Evolutionary conservation across 2,329 filamentous ascomycete species (phyloP).

Genomic region (Fusarium sp.): DNA sequence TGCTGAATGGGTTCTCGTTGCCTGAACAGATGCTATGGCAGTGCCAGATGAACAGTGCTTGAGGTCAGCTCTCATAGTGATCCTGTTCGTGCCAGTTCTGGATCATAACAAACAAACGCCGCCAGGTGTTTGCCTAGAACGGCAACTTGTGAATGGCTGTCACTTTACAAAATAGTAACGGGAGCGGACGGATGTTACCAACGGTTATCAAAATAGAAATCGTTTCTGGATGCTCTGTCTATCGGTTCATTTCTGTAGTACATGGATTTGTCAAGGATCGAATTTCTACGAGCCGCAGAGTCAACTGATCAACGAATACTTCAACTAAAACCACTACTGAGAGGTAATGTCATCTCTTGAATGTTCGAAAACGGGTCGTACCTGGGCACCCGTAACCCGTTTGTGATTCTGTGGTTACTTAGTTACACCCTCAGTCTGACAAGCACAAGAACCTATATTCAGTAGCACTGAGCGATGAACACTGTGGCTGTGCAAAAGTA

Average conservation of each 20-base stretch:
- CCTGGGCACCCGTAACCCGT: background rate
- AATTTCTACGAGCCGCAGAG: too few species aligned
- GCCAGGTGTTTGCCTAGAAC: background rate
- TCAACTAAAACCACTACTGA: too few species aligned
- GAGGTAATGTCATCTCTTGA: too few species aligned
- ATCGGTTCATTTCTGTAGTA: too few species aligned
- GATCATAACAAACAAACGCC: background rate
- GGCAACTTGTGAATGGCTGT: rapidly evolving
- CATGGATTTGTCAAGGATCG: background rate
- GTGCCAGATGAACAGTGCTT: background rate
- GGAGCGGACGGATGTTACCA: background rate
- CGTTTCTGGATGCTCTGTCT: background rate
- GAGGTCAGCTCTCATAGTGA: background rate
- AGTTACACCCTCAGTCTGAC: background rate
- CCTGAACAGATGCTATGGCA: background rate
- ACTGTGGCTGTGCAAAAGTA: background rate
- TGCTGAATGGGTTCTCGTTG: background rate
- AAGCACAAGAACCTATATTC: background rate
- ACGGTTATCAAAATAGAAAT: background rate
- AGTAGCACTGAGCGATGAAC: background rate
- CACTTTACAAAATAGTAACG: background rate
- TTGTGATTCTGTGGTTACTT: background rate
- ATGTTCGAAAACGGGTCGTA: too few species aligned
- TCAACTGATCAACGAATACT: too few species aligned
- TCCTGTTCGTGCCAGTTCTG: background rate